phyloP scores from a whole-genome alignment of 345 rosid genomes.

The Crucihimalaya himalaica region DNA sequence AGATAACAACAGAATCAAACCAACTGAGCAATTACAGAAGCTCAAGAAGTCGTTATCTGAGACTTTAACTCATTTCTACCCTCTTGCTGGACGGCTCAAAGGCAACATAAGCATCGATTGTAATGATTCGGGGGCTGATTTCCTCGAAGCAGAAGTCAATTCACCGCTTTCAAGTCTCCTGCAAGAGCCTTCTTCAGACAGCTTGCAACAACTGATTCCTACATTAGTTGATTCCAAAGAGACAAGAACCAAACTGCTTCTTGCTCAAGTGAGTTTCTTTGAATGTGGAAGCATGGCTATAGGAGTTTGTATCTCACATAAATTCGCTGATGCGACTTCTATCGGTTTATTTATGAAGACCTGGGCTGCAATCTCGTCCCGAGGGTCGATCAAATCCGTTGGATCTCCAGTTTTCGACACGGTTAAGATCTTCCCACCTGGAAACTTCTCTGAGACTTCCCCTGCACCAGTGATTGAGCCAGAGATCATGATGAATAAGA shows the following conservation, averaged over 20 bases:
- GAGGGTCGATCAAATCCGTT: slow-evolving; percentile 17
- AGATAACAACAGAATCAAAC: slow-evolving; percentile 4
- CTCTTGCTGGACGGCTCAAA: slow-evolving; percentile 40
- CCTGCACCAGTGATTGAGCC: slow-evolving; percentile 43
- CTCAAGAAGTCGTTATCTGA: slow-evolving; percentile 48
- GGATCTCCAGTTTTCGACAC: slow-evolving; percentile 33
- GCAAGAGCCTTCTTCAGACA: slow-evolving; percentile 23
- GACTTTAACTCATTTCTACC: slow-evolving; percentile 52
- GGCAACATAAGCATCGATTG: slow-evolving; percentile 38
- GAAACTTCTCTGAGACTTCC: slow-evolving; percentile 34
- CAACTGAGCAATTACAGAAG: slow-evolving; percentile 20
- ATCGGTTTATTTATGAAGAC: slow-evolving; percentile 31
- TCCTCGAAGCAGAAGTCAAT: slow-evolving; percentile 40
- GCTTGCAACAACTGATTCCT: slow-evolving; percentile 37
- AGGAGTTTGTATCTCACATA: slow-evolving; percentile 41
- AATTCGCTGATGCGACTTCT: slow-evolving; percentile 34
- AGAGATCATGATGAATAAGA: slow-evolving; percentile 28
- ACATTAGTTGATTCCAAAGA: slow-evolving; percentile 35
- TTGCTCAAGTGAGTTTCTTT: slow-evolving; percentile 44
- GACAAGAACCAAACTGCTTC: slow-evolving; percentile 27
- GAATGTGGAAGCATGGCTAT: slow-evolving; percentile 43
- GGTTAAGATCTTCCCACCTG: slow-evolving; percentile 28
- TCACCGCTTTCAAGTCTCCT: slow-evolving; percentile 37
- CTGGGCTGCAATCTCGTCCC: slow-evolving; percentile 40
- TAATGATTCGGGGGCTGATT: slow-evolving; percentile 42